A percentile compares a stretch with the other conserved stretches of the same genome.
Conservation (phyloP, 2,329 filamentous ascomycete species). For the Chrysosporium keratinophilum region DNA sequence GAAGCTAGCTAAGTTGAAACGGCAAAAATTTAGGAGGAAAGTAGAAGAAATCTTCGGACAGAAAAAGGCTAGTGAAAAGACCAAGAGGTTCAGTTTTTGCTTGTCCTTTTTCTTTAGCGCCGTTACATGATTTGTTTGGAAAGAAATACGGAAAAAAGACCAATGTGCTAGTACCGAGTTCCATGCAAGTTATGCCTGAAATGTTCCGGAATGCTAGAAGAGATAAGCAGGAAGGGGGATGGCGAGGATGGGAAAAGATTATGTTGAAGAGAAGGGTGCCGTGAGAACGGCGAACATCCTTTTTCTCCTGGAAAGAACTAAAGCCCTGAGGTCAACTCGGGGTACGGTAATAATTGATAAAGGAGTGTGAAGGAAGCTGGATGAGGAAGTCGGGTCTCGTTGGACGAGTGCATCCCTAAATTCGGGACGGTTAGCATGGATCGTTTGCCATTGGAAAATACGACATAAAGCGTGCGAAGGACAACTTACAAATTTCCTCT, state of each 20-base stretch:
- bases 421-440: neutral
- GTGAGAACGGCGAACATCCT: neutral
- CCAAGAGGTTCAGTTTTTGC: neutral
- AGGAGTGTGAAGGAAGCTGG: neutral
- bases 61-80: neutral
- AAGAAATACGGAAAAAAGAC: neutral
- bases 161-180: neutral
- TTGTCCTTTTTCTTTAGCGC: neutral
- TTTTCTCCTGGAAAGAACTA: neutral
- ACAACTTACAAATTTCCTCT: neutral
- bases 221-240: neutral
- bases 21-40: neutral
- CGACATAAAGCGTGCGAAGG: neutral
- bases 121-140: neutral
- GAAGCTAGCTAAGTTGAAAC: neutral
- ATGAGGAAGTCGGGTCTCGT: neutral
- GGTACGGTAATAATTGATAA: neutral
- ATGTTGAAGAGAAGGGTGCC: neutral
- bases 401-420: neutral
- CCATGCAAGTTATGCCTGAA: neutral
- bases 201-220: neutral
- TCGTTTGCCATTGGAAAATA: neutral
- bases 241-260: neutral
- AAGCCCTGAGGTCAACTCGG: neutral
- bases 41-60: neutral